Conservation (phyloP, 1,139 yeast genomes). For the Debaryomycetaceae sp. region DNA sequence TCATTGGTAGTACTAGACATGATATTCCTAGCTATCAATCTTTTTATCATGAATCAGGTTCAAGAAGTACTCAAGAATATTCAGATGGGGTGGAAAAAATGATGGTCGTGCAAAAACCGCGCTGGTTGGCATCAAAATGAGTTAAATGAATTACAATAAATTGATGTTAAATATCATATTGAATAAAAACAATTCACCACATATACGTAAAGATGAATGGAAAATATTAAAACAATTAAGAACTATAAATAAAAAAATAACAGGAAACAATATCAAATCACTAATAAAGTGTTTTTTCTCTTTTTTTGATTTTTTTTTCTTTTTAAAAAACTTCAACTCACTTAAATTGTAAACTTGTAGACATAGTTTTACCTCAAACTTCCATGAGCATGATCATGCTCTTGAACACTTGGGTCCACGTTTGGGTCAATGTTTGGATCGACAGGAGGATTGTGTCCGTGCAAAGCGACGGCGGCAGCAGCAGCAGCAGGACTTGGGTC, state of each 20-base stretch:
- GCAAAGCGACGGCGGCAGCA: slow-evolving; percentile 26
- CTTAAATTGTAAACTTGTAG: background rate
- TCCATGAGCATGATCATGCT: slow-evolving; percentile 40
- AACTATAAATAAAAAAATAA: slow-evolving; percentile 2
- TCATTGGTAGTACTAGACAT: slow-evolving; percentile 19
- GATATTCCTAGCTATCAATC: slow-evolving; percentile 10
- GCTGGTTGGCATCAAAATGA: background rate
- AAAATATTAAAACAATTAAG: slow-evolving; percentile 3
- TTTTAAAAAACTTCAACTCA: too few species aligned
- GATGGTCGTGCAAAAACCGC: slow-evolving; percentile 1
- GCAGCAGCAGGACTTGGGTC: slow-evolving; percentile 35
- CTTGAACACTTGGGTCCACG: slow-evolving; percentile 45
- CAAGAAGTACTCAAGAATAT: background rate
- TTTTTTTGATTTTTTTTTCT: too few species aligned
- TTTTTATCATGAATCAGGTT: slow-evolving; percentile 14
- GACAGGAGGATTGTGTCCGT: slow-evolving; percentile 27
- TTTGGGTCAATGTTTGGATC: slow-evolving; percentile 45
- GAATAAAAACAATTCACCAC: background rate
- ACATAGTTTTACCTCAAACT: slow-evolving; percentile 6
- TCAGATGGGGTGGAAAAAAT: background rate
- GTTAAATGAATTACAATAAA: background rate
- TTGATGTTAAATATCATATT: background rate
- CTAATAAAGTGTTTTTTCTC: background rate
- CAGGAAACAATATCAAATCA: background rate
- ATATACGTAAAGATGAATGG: background rate